Evolutionary conservation across 2,329 filamentous ascomycete species (phyloP), one percentile per base, ranked within the genome.

Genomic region (Mycosphaerelloides madeirae): DNA sequence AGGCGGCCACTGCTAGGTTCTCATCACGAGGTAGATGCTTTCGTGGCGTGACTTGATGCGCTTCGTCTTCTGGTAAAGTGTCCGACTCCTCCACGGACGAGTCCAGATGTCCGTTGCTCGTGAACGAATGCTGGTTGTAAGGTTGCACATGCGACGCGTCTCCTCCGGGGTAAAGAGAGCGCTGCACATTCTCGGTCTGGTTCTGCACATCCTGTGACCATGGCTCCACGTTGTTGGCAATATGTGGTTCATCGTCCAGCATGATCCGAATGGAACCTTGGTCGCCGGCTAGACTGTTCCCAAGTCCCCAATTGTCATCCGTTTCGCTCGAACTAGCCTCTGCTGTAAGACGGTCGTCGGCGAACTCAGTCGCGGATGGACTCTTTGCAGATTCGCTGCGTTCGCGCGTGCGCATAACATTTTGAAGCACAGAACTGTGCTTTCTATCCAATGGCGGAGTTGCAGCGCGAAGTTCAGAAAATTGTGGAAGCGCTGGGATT

Each of bases 221-320:
- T 13, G 50, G 48, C 36, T 54, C 49, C 29, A 47, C n/a, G 29
- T 49, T 42, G 3, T 41, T 41, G 18, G 33, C n/a, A 15, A 44
- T 43, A 22, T 48, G 44, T 44, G 52, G 50, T 16, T 59, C 60
- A 33, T 60, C 53, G 28, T 63, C 62, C 20, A 65, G 53, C 61
- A 64, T 64, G 41, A 65, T 65, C 32, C 50, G 55, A 29, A 65
- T 62, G 6, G 63, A 64, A 33, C 60, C 62, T 49, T 62, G 53
- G 48, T 62, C 57, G 20, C 44, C 46, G 18, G 31, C 46, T 22
- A 48, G 28, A 39, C 49, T 44, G 45, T 48, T 50, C 9, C 44
- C 50, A 34, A 57, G 53, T 11, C 48, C 51, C 60, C 60, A 61
- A 44, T 43, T 43, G 33, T 57, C 53, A 39, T 50, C 58, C 14